A percentile compares a stretch with the other conserved stretches of the same genome.
Evolutionary conservation across 805 yeast species (phyloP).

Genomic region (Schwanniomyces occidentalis): DNA sequence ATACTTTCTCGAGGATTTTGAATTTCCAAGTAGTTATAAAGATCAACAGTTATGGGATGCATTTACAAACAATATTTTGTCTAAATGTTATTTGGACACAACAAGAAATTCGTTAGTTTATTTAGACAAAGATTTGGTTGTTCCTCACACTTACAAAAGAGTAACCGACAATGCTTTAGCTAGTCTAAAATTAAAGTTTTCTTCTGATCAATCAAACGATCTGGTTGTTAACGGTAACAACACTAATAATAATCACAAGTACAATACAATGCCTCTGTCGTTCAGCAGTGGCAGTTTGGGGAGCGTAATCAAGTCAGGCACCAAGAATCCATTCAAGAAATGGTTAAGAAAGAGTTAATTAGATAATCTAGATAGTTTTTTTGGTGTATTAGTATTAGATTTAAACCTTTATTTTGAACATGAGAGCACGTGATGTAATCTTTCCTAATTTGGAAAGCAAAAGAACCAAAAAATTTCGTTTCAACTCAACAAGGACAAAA

Average conservation of each 20-base stretch:
- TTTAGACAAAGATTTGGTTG: constrained; percentile 23
- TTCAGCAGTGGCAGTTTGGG: constrained; percentile 26
- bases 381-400: too few species aligned
- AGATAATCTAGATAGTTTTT: too few species aligned
- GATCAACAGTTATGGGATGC: constrained; percentile 35
- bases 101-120: constrained; percentile 30
- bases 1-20: constrained; percentile 29
- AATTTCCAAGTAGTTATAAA: constrained; percentile 30
- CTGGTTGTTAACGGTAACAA: not conserved
- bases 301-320: constrained; percentile 18
- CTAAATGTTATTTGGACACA: constrained; percentile 31
- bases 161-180: constrained; percentile 34
- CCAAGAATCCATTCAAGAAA: constrained; percentile 41
- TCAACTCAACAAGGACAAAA: too few species aligned
- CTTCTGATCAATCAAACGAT: constrained; percentile 10
- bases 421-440: too few species aligned
- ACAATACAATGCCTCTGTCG: constrained; percentile 12
- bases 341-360: constrained; percentile 31
- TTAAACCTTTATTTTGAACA: too few species aligned
- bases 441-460: too few species aligned
- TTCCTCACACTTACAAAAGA: constrained; percentile 25
- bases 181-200: constrained; percentile 32
- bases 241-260: constrained; percentile 3
- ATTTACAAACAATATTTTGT: constrained; percentile 31
- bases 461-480: too few species aligned